These are phyloP conservation scores for Lentithecium fluviatile DNA, from an alignment of 495 filamentous ascomycete species.

Conservation along the genomic window DNA sequence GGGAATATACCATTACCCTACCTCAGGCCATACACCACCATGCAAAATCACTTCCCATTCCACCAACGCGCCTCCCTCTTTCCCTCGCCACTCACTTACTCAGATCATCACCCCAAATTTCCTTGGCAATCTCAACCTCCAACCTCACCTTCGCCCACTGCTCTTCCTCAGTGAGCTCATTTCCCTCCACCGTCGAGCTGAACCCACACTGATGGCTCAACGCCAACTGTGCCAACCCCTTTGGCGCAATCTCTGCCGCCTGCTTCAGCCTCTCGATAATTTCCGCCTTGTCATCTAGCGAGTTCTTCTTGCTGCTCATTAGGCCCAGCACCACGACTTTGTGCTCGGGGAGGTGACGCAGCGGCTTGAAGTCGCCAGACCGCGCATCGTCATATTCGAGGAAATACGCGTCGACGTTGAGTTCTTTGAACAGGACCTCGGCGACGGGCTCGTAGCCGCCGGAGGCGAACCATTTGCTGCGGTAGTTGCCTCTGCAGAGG, in stretches of 20 bases:
- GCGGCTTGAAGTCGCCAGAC: conserved; percentile 42
- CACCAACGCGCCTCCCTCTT: too few relatives aligned
- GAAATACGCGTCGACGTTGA: conserved; percentile 46
- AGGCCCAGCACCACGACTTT: conserved; percentile 45
- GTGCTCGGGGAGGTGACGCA: conserved; percentile 40
- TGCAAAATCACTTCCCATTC: too few relatives aligned
- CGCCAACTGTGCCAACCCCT: conserved; percentile 43
- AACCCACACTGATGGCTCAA: conserved; percentile 46
- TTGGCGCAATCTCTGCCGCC: conserved; percentile 41
- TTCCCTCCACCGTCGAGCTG: conserved; percentile 40
- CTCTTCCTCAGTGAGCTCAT: conserved; percentile 44
- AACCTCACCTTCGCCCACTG: conserved; percentile 45
- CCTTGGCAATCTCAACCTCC: conserved; percentile 43
- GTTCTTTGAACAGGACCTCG: conserved; percentile 43
- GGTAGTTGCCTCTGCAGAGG: conserved; percentile 42
- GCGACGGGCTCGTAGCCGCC: conserved; percentile 45
- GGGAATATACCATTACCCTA: too few relatives aligned
- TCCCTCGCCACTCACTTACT: conserved; percentile 25
- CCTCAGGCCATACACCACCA: too few relatives aligned
- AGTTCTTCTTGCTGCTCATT: conserved; percentile 41
- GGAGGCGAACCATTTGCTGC: conserved; percentile 38
- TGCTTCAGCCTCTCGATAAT: conserved; percentile 40
- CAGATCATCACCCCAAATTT: conserved; percentile 41
- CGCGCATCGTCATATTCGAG: conserved; percentile 46
- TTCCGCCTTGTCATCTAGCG: conserved; percentile 40